Evolutionary conservation across 805 yeast genomes (phyloP).

Genomic region (Yamadazyma tumulicola): DNA sequence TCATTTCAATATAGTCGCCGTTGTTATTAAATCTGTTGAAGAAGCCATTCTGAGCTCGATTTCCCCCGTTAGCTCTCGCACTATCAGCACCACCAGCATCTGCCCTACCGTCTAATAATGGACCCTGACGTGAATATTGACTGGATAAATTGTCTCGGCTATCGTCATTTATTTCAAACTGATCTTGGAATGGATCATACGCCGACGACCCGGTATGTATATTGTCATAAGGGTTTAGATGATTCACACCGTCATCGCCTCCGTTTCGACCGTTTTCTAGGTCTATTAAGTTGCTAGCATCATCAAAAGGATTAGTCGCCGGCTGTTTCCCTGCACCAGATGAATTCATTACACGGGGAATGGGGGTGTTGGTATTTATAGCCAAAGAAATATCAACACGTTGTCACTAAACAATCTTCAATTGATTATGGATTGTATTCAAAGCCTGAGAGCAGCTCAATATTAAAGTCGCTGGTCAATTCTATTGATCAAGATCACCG

Average conservation of each 20-base stretch:
- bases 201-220: constrained; percentile 5
- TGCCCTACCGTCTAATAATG: not conserved
- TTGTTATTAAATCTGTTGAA: constrained; percentile 15
- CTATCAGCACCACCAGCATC: not conserved
- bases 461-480: too few relatives aligned
- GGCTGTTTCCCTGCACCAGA: not conserved
- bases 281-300: constrained; percentile 5
- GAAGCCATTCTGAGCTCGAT: constrained; percentile 15
- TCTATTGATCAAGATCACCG: too few relatives aligned
- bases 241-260: not conserved
- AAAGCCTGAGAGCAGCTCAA: too few relatives aligned
- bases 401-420: too few relatives aligned
- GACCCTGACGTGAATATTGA: not conserved
- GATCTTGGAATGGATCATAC: constrained; percentile 8
- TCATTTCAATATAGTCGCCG: constrained; percentile 29
- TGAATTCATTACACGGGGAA: too few relatives aligned
- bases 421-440: too few relatives aligned
- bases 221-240: constrained; percentile 7
- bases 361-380: too few relatives aligned
- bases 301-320: constrained; percentile 5
- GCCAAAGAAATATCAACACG: too few relatives aligned
- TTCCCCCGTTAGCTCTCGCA: not conserved
- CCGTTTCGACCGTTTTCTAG: constrained; percentile 3
- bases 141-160: not conserved
- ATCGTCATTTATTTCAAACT: constrained; percentile 5